Evolutionary conservation across 192 early-diverging fungal species (phyloP), one percentile per base, ranked within the genome.

Genomic region (Rhizophagus prolifer): DNA sequence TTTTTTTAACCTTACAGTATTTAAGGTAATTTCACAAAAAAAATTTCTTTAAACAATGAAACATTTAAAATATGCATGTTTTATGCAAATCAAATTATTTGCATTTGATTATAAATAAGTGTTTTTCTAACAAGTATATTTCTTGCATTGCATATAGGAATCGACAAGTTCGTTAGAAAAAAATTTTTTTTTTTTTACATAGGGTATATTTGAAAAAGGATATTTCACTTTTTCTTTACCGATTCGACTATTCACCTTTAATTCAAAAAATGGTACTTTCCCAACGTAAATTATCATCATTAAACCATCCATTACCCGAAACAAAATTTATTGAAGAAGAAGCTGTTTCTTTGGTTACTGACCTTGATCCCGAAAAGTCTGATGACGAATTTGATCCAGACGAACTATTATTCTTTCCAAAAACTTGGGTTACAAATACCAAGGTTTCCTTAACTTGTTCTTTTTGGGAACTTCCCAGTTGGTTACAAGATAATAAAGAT

Each of bases 401-500:
- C 38, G 30, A 23, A 26, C 23, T 10, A 23, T 30, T 68, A 36
- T 68, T 68, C 16, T 68, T 21, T 38, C 46, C 44, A 12, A 30
- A 14, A 23, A 70, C n/a, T 25, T 47, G 44, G 71, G 12, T 25
- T 36, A 25, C 21, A 23, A 74, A 44, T 12, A 12, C 41, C 41
- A 44, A 62, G 21, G 31, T 9, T 38, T 63, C 75, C 14, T 46
- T 58, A 44, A 73, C 61, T 21, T 83, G 79, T 36, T 44, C 66
- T 12, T 86, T 81, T 79, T 77, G 79, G 8, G 85, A 94, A 62
- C 79, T 92, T 66, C 93, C 93, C 13, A 70, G 78, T n/a, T 94
- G 93, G 93, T 87, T 94, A 86, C 83, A 84, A n/a, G 95, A 96
- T 85, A 96, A 95, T 79, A 81, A 87, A 1, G 94, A 81, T 71